Evolutionary conservation across 805 yeast species (phyloP).

Genomic region (Wickerhamiella azymoides): DNA sequence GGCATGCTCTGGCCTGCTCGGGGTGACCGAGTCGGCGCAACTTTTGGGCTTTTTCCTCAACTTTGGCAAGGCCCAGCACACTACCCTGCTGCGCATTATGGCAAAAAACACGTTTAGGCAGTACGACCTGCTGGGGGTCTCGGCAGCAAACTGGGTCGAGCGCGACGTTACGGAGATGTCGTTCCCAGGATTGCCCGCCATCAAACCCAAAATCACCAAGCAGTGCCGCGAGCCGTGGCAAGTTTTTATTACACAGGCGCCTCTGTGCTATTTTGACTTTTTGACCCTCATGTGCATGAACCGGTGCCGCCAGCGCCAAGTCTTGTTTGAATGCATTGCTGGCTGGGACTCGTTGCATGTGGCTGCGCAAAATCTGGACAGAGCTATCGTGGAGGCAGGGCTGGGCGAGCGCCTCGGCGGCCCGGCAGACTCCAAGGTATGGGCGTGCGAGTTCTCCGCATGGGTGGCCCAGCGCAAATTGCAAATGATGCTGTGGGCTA

Average conservation of each 20-base stretch:
- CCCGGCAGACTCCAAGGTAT: slow-evolving; percentile 18
- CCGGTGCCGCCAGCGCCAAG: slow-evolving; percentile 72
- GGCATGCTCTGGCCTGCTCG: slow-evolving; percentile 10
- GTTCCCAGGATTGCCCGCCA: slow-evolving; percentile 26
- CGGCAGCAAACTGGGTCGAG: slow-evolving; percentile 19
- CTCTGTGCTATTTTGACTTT: slow-evolving; percentile 35
- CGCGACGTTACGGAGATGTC: slow-evolving; percentile 33
- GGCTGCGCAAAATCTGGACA: slow-evolving; percentile 51
- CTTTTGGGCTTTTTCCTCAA: slow-evolving; percentile 22
- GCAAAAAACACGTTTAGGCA: slow-evolving; percentile 13
- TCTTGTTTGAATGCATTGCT: slow-evolving; percentile 39
- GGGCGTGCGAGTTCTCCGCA: slow-evolving; percentile 51
- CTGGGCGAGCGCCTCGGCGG: slow-evolving; percentile 14
- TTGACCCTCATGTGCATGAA: slow-evolving; percentile 43
- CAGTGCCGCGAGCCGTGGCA: slow-evolving; percentile 19
- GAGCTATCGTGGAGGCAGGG: slow-evolving; percentile 24
- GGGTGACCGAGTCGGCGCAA: slow-evolving; percentile 20
- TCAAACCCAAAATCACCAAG: slow-evolving; percentile 19
- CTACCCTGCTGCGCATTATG: slow-evolving; percentile 21
- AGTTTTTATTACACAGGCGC: slow-evolving; percentile 23
- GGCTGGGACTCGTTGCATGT: slow-evolving; percentile 76
- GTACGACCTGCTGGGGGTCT: slow-evolving; percentile 12
- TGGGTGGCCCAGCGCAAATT: slow-evolving; percentile 58
- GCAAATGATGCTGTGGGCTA: slow-evolving; percentile 56
- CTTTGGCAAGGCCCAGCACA: slow-evolving; percentile 20